Percentiles rank a stretch among this genome's conserved stretches.
Evolutionary conservation across 805 yeast genomes (phyloP).

Genomic region (Metschnikowia kunwiensis): DNA sequence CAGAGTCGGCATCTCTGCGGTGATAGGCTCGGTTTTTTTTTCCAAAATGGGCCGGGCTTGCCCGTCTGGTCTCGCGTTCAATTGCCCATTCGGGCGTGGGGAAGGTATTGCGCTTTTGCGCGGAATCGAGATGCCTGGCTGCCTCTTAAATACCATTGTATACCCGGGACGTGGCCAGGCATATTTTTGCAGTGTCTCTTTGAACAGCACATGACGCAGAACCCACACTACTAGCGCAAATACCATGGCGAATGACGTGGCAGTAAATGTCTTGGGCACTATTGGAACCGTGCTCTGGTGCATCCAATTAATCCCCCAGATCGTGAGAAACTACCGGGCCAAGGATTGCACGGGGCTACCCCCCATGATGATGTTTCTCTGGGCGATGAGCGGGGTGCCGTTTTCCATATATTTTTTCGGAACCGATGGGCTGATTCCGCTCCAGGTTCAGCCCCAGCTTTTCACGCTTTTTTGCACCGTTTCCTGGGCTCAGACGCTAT

Average conservation of each 20-base stretch:
- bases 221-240: background rate
- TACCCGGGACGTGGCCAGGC: too few species aligned
- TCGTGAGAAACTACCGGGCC: slow-evolving; percentile 64
- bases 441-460: slow-evolving; percentile 83
- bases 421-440: slow-evolving; percentile 66
- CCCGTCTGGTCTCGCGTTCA: too few species aligned
- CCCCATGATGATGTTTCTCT: slow-evolving; percentile 79
- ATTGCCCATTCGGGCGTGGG: too few species aligned
- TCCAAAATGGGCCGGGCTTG: too few species aligned
- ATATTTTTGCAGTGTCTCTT: too few species aligned
- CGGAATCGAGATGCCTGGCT: too few species aligned
- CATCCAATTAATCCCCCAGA: slow-evolving; percentile 83
- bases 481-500: slow-evolving; percentile 59
- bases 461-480: slow-evolving; percentile 68
- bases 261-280: slow-evolving; percentile 77
- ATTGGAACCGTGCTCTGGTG: slow-evolving; percentile 93
- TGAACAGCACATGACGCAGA: too few species aligned
- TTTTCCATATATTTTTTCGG: slow-evolving; percentile 81
- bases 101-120: too few species aligned
- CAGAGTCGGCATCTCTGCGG: too few species aligned
- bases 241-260: slow-evolving; percentile 37
- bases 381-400: slow-evolving; percentile 74
- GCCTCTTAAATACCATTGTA: too few species aligned
- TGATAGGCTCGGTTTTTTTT: too few species aligned
- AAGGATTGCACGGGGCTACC: slow-evolving; percentile 88